Percentiles rank a stretch among this genome's conserved stretches.
Evolutionary conservation across 345 rosid genomes (phyloP).

Genomic region (Tarenaya hassleriana): DNA sequence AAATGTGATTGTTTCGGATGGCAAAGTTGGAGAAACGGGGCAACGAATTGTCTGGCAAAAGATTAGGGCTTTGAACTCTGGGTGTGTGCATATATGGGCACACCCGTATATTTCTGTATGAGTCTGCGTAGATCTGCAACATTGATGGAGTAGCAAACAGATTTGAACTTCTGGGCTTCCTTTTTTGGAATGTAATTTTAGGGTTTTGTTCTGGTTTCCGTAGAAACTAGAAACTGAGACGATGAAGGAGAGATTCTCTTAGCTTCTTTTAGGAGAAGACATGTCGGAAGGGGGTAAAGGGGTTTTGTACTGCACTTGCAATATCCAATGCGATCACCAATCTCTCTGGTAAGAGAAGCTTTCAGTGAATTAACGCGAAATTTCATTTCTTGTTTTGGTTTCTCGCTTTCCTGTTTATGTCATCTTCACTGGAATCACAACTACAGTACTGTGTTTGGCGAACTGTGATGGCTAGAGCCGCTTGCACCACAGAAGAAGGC

Average conservation of each 20-base stretch:
- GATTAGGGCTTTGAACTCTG: neutral
- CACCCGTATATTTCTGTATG: too few species aligned
- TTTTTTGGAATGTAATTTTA: neutral
- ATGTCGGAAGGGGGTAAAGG: conserved; percentile 99
- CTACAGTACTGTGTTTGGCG: conserved; percentile 94
- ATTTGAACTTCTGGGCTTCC: too few species aligned
- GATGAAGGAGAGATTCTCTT: conserved; percentile 99
- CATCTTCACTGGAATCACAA: conserved; percentile 29
- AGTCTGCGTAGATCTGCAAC: too few species aligned
- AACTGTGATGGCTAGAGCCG: conserved; percentile 94
- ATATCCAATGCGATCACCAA: conserved; percentile 97
- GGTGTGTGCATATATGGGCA: too few species aligned
- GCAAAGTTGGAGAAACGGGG: conserved; percentile 52
- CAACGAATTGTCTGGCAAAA: conserved; percentile 60
- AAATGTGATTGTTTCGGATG: conserved; percentile 53
- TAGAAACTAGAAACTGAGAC: conserved; percentile 82
- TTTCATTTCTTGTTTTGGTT: neutral
- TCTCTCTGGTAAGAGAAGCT: conserved; percentile 57
- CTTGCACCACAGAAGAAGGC: conserved; percentile 70
- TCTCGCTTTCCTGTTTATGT: neutral
- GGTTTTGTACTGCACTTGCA: conserved; percentile 94
- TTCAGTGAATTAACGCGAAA: neutral
- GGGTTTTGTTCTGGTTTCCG: neutral
- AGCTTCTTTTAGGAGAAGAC: conserved; percentile 94
- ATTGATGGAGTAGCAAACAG: too few species aligned